Conservation (phyloP, 1,284 basidiomycete genomes). For the Earliella scabrosa region DNA sequence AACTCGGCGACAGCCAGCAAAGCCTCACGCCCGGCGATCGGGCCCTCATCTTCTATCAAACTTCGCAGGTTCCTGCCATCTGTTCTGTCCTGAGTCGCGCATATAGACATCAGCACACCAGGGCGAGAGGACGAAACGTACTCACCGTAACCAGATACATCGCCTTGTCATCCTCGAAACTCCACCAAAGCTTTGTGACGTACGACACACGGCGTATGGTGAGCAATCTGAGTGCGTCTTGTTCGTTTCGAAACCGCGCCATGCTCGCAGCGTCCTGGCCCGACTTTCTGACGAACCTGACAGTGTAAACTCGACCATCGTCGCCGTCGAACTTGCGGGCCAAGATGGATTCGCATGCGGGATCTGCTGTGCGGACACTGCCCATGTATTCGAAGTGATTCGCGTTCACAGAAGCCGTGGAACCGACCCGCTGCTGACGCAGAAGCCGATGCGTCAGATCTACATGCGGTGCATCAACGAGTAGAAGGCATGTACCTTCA, state of each 20-base stretch:
- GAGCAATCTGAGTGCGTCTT: conserved; percentile 63
- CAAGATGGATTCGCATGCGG: conserved; percentile 18
- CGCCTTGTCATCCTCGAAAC: conserved; percentile 67
- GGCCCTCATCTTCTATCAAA: conserved; percentile 19
- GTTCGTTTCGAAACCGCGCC: conserved; percentile 51
- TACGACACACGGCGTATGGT: conserved; percentile 58
- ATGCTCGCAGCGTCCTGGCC: conserved; percentile 44
- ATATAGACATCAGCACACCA: not conserved
- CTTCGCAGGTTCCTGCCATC: conserved; percentile 21
- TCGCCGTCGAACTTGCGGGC: conserved; percentile 28
- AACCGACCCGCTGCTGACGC: no score
- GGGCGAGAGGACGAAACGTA: not conserved
- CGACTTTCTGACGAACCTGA: conserved; percentile 67
- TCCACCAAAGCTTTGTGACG: conserved; percentile 63
- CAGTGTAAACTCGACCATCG: conserved; percentile 48
- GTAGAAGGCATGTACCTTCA: conserved; percentile 1
- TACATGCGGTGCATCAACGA: not conserved
- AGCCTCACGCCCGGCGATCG: conserved; percentile 21
- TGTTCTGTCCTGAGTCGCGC: conserved; percentile 22
- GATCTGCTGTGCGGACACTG: not conserved
- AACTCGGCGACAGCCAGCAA: conserved; percentile 29
- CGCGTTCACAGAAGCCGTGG: conserved; percentile 9
- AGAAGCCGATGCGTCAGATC: not conserved
- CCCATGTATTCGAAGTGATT: conserved; percentile 27
- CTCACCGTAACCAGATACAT: conserved; percentile 61